These are phyloP conservation scores for Teunomyces aglyptinius DNA, from an alignment of 805 yeast genomes.

Conservation along the genomic window DNA sequence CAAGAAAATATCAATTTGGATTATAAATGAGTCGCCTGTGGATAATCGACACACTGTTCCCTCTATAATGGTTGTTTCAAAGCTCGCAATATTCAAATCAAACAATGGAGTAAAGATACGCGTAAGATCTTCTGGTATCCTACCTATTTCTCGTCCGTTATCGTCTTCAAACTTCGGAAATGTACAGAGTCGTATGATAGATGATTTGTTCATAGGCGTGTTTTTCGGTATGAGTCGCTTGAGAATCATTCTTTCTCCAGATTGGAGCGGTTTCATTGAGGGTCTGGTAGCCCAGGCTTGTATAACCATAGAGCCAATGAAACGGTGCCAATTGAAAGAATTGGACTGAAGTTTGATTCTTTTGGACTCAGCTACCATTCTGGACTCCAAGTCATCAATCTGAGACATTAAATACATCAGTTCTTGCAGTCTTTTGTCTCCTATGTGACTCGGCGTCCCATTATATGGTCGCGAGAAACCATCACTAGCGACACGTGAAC, in stretches of 20 bases:
- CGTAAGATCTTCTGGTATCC: constrained; percentile 71
- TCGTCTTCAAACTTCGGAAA: constrained; percentile 14
- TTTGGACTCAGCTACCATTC: constrained; percentile 12
- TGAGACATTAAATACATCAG: constrained; percentile 4
- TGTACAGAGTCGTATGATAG: constrained; percentile 35
- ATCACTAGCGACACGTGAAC: neutral
- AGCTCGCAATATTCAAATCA: constrained; percentile 50
- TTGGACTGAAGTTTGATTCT: constrained; percentile 11
- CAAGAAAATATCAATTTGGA: constrained; percentile 68
- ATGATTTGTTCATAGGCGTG: constrained; percentile 12
- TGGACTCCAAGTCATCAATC: constrained; percentile 9
- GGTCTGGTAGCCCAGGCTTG: constrained; percentile 76
- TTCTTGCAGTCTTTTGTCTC: constrained; percentile 3
- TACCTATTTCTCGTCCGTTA: constrained; percentile 64
- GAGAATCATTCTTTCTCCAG: constrained; percentile 43
- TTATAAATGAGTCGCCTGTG: constrained; percentile 72
- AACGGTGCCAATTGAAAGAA: constrained; percentile 33
- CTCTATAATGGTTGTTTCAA: constrained; percentile 57
- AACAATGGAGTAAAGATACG: constrained; percentile 62
- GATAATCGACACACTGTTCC: constrained; percentile 54
- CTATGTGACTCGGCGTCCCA: neutral
- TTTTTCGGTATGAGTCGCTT: constrained; percentile 31
- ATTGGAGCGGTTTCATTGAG: constrained; percentile 44
- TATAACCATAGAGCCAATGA: constrained; percentile 58
- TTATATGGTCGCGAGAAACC: neutral